phyloP scores from a whole-genome alignment of 768 basidiomycete species.

The Rhizopogon vulgaris region DNA sequence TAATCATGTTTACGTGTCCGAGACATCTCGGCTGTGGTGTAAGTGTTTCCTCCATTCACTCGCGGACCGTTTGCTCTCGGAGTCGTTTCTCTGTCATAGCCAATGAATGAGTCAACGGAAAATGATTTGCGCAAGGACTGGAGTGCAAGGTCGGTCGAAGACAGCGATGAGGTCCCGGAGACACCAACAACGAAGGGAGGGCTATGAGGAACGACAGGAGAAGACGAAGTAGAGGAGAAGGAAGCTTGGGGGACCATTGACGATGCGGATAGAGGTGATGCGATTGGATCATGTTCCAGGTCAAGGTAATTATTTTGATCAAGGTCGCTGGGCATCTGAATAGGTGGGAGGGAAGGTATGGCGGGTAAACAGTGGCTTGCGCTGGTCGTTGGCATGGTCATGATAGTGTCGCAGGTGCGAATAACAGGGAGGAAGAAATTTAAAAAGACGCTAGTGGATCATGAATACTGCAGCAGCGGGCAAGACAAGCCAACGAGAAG shows the following conservation, averaged over 20 bases:
- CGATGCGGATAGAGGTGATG: constrained; percentile 19
- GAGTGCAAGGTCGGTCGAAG: constrained; percentile 18
- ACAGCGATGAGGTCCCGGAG: neutral
- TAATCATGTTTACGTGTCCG: constrained; percentile 23
- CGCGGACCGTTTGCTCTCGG: constrained; percentile 26
- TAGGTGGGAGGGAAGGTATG: constrained; percentile 40
- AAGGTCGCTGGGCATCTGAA: constrained; percentile 32
- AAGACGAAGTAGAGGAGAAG: constrained; percentile 38
- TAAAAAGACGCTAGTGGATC: neutral
- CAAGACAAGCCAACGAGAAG: neutral
- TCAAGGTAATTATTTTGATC: constrained; percentile 9
- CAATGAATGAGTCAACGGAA: constrained; percentile 72
- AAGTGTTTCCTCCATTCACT: constrained; percentile 32
- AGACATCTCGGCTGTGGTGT: constrained; percentile 29
- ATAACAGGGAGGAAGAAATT: neutral
- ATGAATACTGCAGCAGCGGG: neutral
- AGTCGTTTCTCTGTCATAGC: constrained; percentile 33
- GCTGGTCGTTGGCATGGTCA: constrained; percentile 12
- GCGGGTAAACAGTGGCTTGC: constrained; percentile 23
- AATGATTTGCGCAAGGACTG: constrained; percentile 60
- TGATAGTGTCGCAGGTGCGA: constrained; percentile 1
- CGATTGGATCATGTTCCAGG: constrained; percentile 11
- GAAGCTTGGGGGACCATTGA: constrained; percentile 35
- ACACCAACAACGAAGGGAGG: neutral
- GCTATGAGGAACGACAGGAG: constrained; percentile 19